These are phyloP conservation scores for Ganoderma lingzhi DNA, from an alignment of 1,284 basidiomycete genomes.

Conservation along the genomic window DNA sequence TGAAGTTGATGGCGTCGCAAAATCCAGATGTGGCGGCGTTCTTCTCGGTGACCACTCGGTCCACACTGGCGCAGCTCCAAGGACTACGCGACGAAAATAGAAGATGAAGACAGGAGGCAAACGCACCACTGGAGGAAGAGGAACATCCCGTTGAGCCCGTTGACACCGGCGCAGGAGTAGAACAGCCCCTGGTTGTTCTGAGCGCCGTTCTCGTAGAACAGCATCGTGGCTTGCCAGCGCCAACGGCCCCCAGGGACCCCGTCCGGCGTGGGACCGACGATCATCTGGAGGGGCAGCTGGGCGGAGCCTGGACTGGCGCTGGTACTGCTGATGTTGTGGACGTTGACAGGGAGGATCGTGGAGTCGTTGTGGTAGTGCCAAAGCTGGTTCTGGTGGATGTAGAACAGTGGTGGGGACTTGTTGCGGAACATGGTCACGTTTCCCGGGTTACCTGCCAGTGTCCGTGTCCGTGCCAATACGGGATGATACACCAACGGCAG, in stretches of 20 bases:
- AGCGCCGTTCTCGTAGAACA: conserved; percentile 57
- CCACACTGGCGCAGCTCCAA: neutral
- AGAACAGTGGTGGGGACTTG: conserved; percentile 55
- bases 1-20: neutral
- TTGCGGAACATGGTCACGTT: conserved; percentile 42
- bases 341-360: conserved; percentile 60
- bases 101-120: neutral
- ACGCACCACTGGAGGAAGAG: conserved; percentile 58
- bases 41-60: conserved; percentile 1
- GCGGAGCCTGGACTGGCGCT: conserved; percentile 31
- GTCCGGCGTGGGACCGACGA: conserved; percentile 47
- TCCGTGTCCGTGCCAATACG: neutral
- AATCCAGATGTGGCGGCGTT: neutral
- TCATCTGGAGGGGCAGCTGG: conserved; percentile 55
- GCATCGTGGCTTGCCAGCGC: conserved; percentile 64
- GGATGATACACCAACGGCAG: neutral
- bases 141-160: conserved; percentile 52
- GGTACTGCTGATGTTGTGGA: conserved; percentile 55
- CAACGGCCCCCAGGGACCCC: conserved; percentile 55
- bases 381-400: conserved; percentile 58
- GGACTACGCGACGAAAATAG: neutral
- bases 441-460: conserved; percentile 39
- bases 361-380: conserved; percentile 65
- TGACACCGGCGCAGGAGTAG: conserved; percentile 53
- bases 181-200: conserved; percentile 57